Evolutionary conservation across 306 rosid genomes (phyloP).

Genomic region (Acmispon strigosus): DNA sequence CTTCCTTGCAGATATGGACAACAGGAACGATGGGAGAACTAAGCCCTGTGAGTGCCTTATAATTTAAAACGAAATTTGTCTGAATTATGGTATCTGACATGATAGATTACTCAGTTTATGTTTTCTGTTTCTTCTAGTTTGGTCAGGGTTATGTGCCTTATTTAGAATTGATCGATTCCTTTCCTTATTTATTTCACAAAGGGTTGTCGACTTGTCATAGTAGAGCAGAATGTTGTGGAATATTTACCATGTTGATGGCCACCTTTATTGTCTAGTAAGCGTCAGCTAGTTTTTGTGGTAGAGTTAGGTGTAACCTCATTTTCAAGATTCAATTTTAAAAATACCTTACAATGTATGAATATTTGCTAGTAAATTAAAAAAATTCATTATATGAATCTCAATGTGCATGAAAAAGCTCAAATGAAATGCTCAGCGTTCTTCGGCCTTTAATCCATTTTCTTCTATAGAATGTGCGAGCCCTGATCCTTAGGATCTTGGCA

Average conservation of each 20-base stretch:
- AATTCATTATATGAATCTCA: neutral
- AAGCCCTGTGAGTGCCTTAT: slow-evolving; percentile 57
- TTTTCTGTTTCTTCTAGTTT: neutral
- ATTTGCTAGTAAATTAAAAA: no score
- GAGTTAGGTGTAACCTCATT: no score
- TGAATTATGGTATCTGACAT: neutral
- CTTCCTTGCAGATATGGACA: slow-evolving; percentile 69
- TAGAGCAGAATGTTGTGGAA: neutral
- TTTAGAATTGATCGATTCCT: neutral
- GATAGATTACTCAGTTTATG: neutral
- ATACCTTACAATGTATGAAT: no score
- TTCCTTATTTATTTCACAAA: neutral
- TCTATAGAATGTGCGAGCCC: neutral
- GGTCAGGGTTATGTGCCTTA: neutral
- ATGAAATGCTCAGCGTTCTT: neutral
- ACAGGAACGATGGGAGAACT: slow-evolving; percentile 92
- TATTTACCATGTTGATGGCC: neutral
- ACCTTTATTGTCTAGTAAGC: neutral
- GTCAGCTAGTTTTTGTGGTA: neutral
- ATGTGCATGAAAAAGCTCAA: neutral
- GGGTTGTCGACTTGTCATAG: neutral
- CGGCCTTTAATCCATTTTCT: neutral
- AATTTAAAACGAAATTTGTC: neutral
- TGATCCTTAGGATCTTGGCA: neutral
- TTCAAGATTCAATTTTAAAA: no score